Evolutionary conservation across 768 basidiomycete species (phyloP).

Genomic region (Hericium erinaceus): DNA sequence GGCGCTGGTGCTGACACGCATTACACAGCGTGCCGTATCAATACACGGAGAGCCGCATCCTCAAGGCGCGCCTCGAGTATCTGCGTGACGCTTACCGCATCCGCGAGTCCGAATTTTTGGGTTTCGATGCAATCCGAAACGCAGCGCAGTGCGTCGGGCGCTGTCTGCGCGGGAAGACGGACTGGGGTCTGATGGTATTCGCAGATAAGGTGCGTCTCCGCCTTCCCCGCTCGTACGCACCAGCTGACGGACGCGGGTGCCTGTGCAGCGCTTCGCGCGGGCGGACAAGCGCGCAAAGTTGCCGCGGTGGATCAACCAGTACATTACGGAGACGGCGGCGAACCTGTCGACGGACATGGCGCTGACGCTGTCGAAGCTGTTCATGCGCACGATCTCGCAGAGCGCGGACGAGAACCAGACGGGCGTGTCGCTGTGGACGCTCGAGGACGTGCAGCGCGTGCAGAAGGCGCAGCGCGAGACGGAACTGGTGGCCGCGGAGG

Average conservation of each 20-base stretch:
- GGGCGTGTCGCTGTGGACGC: conserved; percentile 88
- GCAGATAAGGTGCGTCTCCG: conserved; percentile 78
- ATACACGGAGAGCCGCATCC: conserved; percentile 95
- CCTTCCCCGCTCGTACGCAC: neutral
- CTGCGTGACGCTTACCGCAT: conserved; percentile 97
- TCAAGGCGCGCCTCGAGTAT: conserved; percentile 96
- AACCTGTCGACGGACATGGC: conserved; percentile 99
- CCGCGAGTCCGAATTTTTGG: conserved; percentile 95
- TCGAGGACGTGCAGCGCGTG: conserved; percentile 83
- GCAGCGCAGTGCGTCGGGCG: conserved; percentile 99
- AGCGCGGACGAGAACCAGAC: conserved; percentile 95
- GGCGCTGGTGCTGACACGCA: neutral
- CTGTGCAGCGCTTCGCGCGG: conserved; percentile 72
- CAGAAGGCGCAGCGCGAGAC: conserved; percentile 75
- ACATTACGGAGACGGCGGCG: conserved; percentile 96
- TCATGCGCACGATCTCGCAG: conserved; percentile 98
- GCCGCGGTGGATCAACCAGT: conserved; percentile 98
- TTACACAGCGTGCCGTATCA: conserved; percentile 78
- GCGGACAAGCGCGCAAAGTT: conserved; percentile 92
- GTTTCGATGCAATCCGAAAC: conserved; percentile 99
- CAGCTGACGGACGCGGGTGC: neutral
- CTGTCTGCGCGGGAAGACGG: conserved; percentile 95
- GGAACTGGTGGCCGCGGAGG: conserved; percentile 14
- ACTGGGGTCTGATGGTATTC: conserved; percentile 99
- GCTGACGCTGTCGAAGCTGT: conserved; percentile 84